Percentiles rank a stretch among this genome's conserved stretches.
phyloP scores from a whole-genome alignment of 306 rosid genomes.

The Casuarina cunninghamiana region DNA sequence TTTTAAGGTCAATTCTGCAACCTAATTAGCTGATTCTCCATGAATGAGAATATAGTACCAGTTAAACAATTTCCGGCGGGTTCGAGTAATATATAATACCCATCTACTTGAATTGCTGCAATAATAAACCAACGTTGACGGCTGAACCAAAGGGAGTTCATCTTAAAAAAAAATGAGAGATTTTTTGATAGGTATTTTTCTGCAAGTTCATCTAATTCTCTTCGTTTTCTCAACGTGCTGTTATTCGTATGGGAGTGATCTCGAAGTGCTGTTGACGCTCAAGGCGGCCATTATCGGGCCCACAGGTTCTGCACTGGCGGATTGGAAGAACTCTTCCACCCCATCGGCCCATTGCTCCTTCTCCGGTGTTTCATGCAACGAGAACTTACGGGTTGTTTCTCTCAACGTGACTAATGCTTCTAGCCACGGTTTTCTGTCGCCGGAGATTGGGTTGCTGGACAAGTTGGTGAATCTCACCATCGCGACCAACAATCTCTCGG shows the following conservation, averaged over 20 bases:
- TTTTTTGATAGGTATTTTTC: neutral
- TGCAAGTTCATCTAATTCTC: conserved; percentile 16
- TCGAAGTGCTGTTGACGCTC: conserved; percentile 57
- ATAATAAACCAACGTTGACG: too few species aligned
- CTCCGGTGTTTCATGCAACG: conserved; percentile 59
- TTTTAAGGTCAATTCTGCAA: neutral
- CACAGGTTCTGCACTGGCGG: conserved; percentile 38
- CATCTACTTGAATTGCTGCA: too few species aligned
- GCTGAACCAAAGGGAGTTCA: too few species aligned
- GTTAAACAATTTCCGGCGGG: too few species aligned
- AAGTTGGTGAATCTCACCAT: conserved; percentile 54
- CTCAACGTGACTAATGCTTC: conserved; percentile 39
- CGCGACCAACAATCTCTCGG: conserved; percentile 47
- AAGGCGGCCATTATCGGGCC: conserved; percentile 50
- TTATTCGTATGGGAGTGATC: conserved; percentile 37
- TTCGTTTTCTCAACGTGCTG: conserved; percentile 12
- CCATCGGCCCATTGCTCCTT: conserved; percentile 55
- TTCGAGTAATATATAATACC: too few species aligned
- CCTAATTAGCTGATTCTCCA: neutral
- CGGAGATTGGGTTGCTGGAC: conserved; percentile 64
- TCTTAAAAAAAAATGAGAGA: too few species aligned
- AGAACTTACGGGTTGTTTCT: conserved; percentile 35
- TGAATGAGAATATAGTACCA: neutral
- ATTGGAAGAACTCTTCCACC: conserved; percentile 49
- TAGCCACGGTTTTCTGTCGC: conserved; percentile 47